These are phyloP conservation scores for Salvia miltiorrhiza DNA, from an alignment of 257 asterid species.

Conservation along the genomic window DNA sequence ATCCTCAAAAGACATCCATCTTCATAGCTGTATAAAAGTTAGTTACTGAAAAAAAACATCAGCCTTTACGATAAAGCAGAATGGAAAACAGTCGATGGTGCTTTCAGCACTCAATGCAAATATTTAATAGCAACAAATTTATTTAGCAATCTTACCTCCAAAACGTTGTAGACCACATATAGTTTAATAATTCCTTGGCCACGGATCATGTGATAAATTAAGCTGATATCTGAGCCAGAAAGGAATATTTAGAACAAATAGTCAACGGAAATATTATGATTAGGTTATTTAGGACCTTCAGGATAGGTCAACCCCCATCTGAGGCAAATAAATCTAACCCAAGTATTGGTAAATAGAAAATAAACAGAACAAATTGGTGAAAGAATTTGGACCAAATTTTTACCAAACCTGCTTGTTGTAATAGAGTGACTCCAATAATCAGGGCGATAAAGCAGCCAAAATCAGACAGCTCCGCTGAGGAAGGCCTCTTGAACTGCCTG, in stretches of 20 bases:
- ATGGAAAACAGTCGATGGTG: neutral
- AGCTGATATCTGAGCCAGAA: constrained; percentile 74
- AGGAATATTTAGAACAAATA: constrained; percentile 10
- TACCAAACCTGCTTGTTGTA: constrained; percentile 84
- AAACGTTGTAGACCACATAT: constrained; percentile 92
- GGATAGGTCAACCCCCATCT: neutral
- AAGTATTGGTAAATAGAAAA: neutral
- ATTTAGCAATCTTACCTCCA: constrained; percentile 67
- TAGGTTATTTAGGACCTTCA: neutral
- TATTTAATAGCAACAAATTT: constrained; percentile 10
- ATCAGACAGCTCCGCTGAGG: constrained; percentile 88
- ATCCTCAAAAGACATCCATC: neutral
- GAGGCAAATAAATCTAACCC: constrained; percentile 1
- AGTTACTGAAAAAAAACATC: neutral
- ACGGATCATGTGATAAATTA: constrained; percentile 99
- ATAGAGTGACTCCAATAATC: constrained; percentile 66
- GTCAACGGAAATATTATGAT: constrained; percentile 3
- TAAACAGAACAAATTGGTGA: constrained; percentile 4
- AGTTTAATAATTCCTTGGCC: constrained; percentile 97
- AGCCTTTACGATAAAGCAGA: neutral
- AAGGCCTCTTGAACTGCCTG: constrained; percentile 97
- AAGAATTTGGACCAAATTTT: constrained; percentile 15
- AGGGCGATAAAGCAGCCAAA: constrained; percentile 78
- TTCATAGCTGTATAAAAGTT: neutral
- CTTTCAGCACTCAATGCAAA: neutral